Conservation (phyloP, 305 asterid genomes). For the Solanum hybrid region DNA sequence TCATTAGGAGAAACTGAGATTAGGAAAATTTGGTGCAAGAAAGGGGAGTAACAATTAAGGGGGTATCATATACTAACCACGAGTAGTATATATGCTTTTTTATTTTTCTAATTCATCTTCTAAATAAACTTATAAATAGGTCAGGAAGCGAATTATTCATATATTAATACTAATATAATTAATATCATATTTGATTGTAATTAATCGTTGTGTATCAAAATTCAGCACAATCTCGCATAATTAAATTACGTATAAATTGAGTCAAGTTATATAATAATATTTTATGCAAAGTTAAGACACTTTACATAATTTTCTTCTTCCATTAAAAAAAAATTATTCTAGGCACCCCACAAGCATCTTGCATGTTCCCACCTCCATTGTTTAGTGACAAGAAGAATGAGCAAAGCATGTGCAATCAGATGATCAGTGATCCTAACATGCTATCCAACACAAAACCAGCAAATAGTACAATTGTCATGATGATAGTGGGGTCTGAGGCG, state of each 20-base stretch:
- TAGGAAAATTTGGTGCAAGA: neutral
- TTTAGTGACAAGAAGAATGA: neutral
- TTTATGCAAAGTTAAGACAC: neutral
- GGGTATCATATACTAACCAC: neutral
- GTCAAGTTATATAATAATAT: neutral
- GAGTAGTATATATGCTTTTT: neutral
- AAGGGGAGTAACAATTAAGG: neutral
- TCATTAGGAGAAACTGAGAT: neutral
- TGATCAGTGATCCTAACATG: neutral
- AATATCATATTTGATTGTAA: neutral
- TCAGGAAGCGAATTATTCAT: neutral
- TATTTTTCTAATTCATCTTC: neutral
- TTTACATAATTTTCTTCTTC: neutral
- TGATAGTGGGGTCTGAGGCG: neutral
- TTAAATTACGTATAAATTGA: neutral
- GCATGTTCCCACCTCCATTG: neutral
- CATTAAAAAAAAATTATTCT: neutral
- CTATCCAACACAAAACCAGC: neutral
- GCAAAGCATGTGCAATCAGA: slow-evolving; percentile 5
- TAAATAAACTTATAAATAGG: neutral
- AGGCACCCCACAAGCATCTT: neutral
- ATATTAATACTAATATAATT: neutral
- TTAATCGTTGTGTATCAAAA: neutral
- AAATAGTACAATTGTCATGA: neutral
- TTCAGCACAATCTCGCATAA: neutral